These are phyloP conservation scores for Trypethelium eluteriae DNA, from an alignment of 495 filamentous ascomycete genomes.

Conservation along the genomic window DNA sequence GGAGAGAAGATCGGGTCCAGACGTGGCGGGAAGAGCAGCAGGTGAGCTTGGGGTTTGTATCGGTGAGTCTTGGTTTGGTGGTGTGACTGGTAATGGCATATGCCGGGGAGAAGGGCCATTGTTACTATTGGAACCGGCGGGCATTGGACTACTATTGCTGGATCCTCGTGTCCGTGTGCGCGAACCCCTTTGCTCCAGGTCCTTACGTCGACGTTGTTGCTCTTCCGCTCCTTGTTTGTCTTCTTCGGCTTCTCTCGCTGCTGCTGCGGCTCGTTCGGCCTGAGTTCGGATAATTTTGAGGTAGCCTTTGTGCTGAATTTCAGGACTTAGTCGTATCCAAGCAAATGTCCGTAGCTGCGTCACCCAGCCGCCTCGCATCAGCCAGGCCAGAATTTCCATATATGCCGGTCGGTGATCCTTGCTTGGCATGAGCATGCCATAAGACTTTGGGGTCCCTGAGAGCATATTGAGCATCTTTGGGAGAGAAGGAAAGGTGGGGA, in stretches of 20 bases:
- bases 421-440: slow-evolving; percentile 72
- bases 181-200: background rate
- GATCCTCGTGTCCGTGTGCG: background rate
- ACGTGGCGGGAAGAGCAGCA: background rate
- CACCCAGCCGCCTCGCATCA: slow-evolving; percentile 86
- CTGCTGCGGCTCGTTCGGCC: background rate
- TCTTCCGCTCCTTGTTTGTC: background rate
- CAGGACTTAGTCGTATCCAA: slow-evolving; percentile 55
- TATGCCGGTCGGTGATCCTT: slow-evolving; percentile 82
- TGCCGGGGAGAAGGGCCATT: background rate
- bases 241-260: slow-evolving; percentile 1
- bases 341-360: slow-evolving; percentile 84
- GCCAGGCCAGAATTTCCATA: slow-evolving; percentile 83
- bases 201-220: background rate
- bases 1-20: slow-evolving; percentile 1
- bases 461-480: slow-evolving; percentile 77
- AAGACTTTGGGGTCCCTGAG: slow-evolving; percentile 67
- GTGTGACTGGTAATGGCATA: background rate
- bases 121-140: background rate
- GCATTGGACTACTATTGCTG: background rate
- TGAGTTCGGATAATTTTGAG: background rate
- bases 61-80: background rate
- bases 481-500: slow-evolving; percentile 71
- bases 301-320: background rate
- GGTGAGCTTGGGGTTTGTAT: background rate